Evolutionary conservation across 306 rosid genomes (phyloP), one percentile per base, ranked within the genome.

Genomic region (Mimosa pudica): DNA sequence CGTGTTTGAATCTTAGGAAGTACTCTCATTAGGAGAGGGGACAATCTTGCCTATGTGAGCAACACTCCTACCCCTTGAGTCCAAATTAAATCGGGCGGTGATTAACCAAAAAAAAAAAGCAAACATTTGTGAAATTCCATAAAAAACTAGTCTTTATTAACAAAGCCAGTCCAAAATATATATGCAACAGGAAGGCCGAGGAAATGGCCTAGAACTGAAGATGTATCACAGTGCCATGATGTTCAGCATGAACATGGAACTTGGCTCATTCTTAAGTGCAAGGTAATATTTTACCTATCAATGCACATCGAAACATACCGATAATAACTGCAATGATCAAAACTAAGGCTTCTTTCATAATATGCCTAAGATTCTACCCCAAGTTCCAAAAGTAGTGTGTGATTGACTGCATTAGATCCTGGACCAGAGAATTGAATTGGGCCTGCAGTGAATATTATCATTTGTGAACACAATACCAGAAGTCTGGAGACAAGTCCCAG

Each of bases 391-490:
- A 88, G 93, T 62, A 96, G 81, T 0, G 99, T 96, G 77, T 87
- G 97, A 80, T 88, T 96, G 52, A 89, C 70, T 71, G 94, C 87
- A 79, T 89, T 82, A 2, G 99, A 85, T 77, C 89, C 85, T 61
- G 91, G 96, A 77, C 98, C 99, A 32, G 77, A 81, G 80, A 96
- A 96, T 79, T 96, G 99, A 85, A 96, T 86, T 41, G 99, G 99
- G 80, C 99, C 99, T 93, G 87, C 77, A 77, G 17, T 51, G 24
- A 48, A 77, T 73, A 66, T 16, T 36, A 79, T 41, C 33, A 61
- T 54, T 54, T 33, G 71, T 65, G 42, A 8, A 14, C 16, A 8
- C 78, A 9, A 18, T n/a, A 8, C 76, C 78, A 30, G 6, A 7
- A 52, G 46, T 80, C 57, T 18, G 42, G 57, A 65, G 38, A 73